Conservation (phyloP, 164 flowering plant genomes). For the Taxillus chinensis region DNA sequence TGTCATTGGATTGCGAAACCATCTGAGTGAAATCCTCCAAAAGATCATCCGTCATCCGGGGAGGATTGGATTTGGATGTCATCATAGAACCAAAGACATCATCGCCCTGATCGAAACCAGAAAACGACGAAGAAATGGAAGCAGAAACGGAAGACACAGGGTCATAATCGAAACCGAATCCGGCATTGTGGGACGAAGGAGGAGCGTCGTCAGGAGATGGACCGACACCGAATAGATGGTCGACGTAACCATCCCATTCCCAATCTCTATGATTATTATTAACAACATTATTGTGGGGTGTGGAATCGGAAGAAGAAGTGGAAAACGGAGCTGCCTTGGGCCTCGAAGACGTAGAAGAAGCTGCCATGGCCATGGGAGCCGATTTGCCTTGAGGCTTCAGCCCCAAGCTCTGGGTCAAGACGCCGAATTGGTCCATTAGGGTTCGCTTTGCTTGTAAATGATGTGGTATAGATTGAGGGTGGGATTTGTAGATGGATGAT, state of each 20-base stretch:
- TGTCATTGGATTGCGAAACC: conserved; percentile 7
- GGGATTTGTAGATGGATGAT: too few relatives aligned
- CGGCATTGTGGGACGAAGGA: not conserved
- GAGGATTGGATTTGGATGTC: conserved; percentile 15
- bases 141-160: not conserved
- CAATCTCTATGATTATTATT: too few relatives aligned
- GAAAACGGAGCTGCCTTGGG: conserved; percentile 2
- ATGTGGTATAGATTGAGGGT: too few relatives aligned
- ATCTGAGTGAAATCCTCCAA: conserved; percentile 18
- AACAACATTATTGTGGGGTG: conserved; percentile 6
- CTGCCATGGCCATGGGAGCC: conserved; percentile 57
- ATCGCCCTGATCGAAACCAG: conserved; percentile 11
- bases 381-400: conserved; percentile 44
- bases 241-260: conserved; percentile 9
- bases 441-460: too few relatives aligned
- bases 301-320: conserved; percentile 7
- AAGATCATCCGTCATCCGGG: conserved; percentile 22
- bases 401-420: conserved; percentile 39
- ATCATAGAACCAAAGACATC: conserved; percentile 20
- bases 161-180: conserved; percentile 14
- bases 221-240: conserved; percentile 14
- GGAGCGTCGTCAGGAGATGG: too few relatives aligned
- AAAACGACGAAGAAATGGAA: not conserved
- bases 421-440: conserved; percentile 51
- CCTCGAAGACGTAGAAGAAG: conserved; percentile 12